Percentiles rank a stretch among this genome's conserved stretches.
These are phyloP conservation scores for Solanum pinnatisectum DNA, from an alignment of 257 asterid genomes.

Conservation along the genomic window DNA sequence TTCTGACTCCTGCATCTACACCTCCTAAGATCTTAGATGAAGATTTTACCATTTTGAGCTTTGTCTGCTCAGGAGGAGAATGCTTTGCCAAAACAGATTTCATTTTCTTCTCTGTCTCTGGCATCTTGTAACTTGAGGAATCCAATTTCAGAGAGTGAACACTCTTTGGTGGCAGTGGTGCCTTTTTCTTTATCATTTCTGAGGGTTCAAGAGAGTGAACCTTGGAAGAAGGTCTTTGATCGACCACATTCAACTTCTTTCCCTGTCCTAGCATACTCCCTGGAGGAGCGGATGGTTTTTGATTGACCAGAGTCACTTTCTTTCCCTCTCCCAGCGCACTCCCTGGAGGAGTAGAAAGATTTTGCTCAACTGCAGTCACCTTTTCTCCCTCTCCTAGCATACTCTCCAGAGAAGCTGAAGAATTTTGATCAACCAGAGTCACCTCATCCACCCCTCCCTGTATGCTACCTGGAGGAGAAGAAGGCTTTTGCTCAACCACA, in stretches of 20 bases:
- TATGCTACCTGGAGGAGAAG: not conserved
- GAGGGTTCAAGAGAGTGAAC: conserved; percentile 33
- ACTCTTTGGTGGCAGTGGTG: conserved; percentile 23
- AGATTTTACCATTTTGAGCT: conserved; percentile 18
- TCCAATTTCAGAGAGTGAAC: conserved; percentile 20
- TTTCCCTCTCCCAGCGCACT: not conserved
- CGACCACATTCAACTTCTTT: not conserved
- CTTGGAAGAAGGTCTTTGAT: conserved; percentile 11
- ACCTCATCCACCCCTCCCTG: not conserved
- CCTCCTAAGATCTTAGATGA: conserved; percentile 22
- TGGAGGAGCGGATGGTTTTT: not conserved
- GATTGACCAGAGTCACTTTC: conserved; percentile 3
- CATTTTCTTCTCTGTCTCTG: conserved; percentile 20
- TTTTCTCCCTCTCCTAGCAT: not conserved
- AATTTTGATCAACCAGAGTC: not conserved
- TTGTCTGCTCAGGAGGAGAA: conserved; percentile 8
- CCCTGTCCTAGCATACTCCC: not conserved
- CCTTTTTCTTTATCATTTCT: conserved; percentile 47
- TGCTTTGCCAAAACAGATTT: conserved; percentile 11
- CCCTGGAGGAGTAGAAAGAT: not conserved
- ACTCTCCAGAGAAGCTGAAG: not conserved
- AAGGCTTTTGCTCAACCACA: conserved; percentile 5
- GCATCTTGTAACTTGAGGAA: conserved; percentile 11
- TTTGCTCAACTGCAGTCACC: not conserved
- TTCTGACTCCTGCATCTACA: conserved; percentile 21